phyloP scores from a whole-genome alignment of 2,329 filamentous ascomycete species.

The Stachybotrys chartarum region DNA sequence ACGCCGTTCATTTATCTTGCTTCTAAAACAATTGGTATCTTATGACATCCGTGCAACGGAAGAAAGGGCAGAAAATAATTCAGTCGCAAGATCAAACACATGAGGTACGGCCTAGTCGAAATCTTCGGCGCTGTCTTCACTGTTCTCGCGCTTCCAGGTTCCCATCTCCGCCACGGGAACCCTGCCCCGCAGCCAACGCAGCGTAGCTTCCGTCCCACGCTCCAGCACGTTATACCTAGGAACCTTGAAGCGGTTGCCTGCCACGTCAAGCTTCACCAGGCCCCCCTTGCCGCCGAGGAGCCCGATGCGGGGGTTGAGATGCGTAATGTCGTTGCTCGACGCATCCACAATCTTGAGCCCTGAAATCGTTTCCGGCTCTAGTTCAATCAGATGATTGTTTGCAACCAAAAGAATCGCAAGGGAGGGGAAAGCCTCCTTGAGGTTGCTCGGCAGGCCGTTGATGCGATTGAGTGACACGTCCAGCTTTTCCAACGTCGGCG shows the following conservation, averaged over 20 bases:
- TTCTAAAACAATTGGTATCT: background rate
- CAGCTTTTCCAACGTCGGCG: constrained; percentile 67
- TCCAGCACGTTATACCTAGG: constrained; percentile 78
- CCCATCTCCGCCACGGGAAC: constrained; percentile 58
- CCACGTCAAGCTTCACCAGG: constrained; percentile 64
- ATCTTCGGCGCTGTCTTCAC: constrained; percentile 24
- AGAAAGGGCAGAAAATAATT: background rate
- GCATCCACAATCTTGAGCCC: constrained; percentile 48
- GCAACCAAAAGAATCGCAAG: constrained; percentile 65
- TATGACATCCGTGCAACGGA: background rate
- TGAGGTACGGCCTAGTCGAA: background rate
- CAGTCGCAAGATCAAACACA: too few species aligned
- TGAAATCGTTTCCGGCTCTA: constrained; percentile 63
- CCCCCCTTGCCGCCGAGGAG: constrained; percentile 58
- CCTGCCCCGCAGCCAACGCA: constrained; percentile 73
- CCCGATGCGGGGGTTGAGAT: constrained; percentile 73
- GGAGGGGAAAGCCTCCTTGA: constrained; percentile 62
- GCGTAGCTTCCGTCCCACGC: constrained; percentile 76
- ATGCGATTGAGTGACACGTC: constrained; percentile 82
- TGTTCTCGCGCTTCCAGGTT: constrained; percentile 43
- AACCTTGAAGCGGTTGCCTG: constrained; percentile 81
- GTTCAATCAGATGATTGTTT: constrained; percentile 71
- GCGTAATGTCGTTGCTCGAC: constrained; percentile 57
- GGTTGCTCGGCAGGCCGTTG: constrained; percentile 52
- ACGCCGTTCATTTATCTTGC: background rate